Conservation (phyloP, 305 asterid genomes). For the Fraxinus velutina region DNA sequence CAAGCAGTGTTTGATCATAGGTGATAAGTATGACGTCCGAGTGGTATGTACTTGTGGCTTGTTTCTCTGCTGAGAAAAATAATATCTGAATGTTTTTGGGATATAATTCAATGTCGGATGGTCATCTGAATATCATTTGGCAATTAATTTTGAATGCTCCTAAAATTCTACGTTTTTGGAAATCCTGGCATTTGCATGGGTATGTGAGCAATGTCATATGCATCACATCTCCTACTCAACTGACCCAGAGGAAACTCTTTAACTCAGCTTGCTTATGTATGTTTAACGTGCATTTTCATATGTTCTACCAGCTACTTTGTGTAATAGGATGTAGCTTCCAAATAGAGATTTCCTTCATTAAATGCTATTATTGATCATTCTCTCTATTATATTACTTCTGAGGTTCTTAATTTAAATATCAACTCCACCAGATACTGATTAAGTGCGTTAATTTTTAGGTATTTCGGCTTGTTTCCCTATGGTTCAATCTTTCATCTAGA, state of each 20-base stretch:
- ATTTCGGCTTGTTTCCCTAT: conserved; percentile 89
- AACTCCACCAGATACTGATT: conserved; percentile 14
- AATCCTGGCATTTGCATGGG: conserved; percentile 3
- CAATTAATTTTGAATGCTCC: background rate
- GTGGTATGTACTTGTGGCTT: conserved; percentile 56
- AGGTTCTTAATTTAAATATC: conserved; percentile 10
- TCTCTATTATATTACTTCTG: conserved; percentile 3
- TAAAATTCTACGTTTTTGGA: background rate
- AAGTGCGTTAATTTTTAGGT: conserved; percentile 47
- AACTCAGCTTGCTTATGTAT: background rate
- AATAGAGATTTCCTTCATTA: conserved; percentile 6
- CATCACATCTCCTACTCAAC: conserved; percentile 12
- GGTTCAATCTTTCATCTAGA: conserved; percentile 82
- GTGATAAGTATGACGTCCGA: conserved; percentile 87
- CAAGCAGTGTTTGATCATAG: conserved; percentile 77
- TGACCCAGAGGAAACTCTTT: conserved; percentile 1
- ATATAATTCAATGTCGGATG: background rate
- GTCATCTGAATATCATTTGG: conserved; percentile 6
- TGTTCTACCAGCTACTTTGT: background rate
- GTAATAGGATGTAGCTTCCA: conserved; percentile 6
- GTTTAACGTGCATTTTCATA: conserved; percentile 6
- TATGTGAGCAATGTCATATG: background rate
- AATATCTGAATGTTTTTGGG: background rate
- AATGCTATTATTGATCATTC: conserved; percentile 11
- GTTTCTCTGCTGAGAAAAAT: conserved; percentile 14